Percentiles rank a stretch among this genome's conserved stretches.
phyloP scores from a whole-genome alignment of 768 basidiomycete species.

The Trametes cubensis region DNA sequence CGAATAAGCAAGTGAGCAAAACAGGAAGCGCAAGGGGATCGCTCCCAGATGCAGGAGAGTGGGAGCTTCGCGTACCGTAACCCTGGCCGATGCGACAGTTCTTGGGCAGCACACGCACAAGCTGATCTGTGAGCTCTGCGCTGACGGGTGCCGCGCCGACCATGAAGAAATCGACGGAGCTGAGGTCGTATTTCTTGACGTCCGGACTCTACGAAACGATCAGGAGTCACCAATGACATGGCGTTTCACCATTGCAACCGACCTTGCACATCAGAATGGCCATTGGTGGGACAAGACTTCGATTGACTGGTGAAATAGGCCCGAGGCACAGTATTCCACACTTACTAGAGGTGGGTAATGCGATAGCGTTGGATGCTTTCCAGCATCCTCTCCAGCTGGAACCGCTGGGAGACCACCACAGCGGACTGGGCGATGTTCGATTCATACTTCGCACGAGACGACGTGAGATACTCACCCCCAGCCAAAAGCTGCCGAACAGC shows the following conservation, averaged over 20 bases:
- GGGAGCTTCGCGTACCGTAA: slow-evolving; percentile 44
- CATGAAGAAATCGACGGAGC: slow-evolving; percentile 33
- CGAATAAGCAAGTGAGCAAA: not conserved
- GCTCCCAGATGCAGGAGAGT: not conserved
- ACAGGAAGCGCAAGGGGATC: not conserved
- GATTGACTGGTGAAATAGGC: not conserved
- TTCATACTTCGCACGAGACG: not conserved
- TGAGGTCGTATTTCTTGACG: slow-evolving; percentile 38
- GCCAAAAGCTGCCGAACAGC: slow-evolving; percentile 20
- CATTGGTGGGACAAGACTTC: slow-evolving; percentile 37
- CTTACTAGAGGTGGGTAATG: slow-evolving; percentile 35
- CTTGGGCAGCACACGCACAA: slow-evolving; percentile 53
- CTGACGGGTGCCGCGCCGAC: slow-evolving; percentile 41
- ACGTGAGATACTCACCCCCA: slow-evolving; percentile 11
- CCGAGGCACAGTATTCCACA: not conserved
- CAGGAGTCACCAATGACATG: not conserved
- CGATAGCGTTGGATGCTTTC: slow-evolving; percentile 38
- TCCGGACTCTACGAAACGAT: slow-evolving; percentile 28
- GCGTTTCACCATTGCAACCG: not conserved
- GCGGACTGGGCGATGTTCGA: slow-evolving; percentile 22
- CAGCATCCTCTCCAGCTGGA: slow-evolving; percentile 35
- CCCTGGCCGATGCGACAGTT: slow-evolving; percentile 57
- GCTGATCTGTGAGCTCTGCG: slow-evolving; percentile 39
- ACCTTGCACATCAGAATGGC: slow-evolving; percentile 39
- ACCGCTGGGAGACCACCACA: slow-evolving; percentile 36